phyloP scores from a whole-genome alignment of 2,329 filamentous ascomycete species.

The Stylonectria norvegica region DNA sequence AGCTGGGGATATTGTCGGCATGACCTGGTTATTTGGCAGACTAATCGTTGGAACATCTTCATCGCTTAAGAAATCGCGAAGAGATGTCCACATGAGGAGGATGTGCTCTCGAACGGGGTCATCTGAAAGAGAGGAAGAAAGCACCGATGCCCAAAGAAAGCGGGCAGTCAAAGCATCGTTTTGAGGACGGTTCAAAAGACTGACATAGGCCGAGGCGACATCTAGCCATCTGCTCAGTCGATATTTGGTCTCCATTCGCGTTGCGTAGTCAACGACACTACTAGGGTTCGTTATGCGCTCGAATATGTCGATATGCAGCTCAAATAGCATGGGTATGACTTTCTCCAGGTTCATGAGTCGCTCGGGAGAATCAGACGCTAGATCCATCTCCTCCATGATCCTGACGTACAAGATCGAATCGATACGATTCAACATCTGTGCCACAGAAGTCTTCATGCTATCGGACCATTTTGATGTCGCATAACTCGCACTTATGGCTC shows the following conservation, averaged over 20 bases:
- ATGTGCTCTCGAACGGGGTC: slow-evolving; percentile 55
- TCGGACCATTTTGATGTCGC: slow-evolving; percentile 55
- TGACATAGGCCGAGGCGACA: slow-evolving; percentile 46
- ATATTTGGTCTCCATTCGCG: slow-evolving; percentile 47
- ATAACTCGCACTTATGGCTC: slow-evolving; percentile 49
- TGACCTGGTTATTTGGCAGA: slow-evolving; percentile 80
- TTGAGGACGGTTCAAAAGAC: slow-evolving; percentile 30
- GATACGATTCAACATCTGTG: slow-evolving; percentile 52
- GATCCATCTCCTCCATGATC: slow-evolving; percentile 41
- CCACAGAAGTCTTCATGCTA: slow-evolving; percentile 52
- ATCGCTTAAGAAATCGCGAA: slow-evolving; percentile 49
- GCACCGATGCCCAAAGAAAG: slow-evolving; percentile 56
- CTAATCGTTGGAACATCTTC: slow-evolving; percentile 46
- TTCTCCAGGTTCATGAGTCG: slow-evolving; percentile 36
- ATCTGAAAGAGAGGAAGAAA: slow-evolving; percentile 50
- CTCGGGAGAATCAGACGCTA: slow-evolving; percentile 22
- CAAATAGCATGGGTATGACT: slow-evolving; percentile 57
- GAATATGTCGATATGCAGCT: slow-evolving; percentile 60
- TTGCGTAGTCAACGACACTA: slow-evolving; percentile 49
- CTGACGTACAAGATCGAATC: slow-evolving; percentile 52
- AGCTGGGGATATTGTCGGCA: slow-evolving; percentile 80
- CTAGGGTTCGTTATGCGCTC: slow-evolving; percentile 56
- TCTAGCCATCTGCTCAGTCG: slow-evolving; percentile 52
- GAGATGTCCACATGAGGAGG: slow-evolving; percentile 55
- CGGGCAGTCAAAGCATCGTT: slow-evolving; percentile 45